Base-by-base conservation (phyloP, 2,329 filamentous ascomycete genomes). In the Ceratocystis colombiana region DNA sequence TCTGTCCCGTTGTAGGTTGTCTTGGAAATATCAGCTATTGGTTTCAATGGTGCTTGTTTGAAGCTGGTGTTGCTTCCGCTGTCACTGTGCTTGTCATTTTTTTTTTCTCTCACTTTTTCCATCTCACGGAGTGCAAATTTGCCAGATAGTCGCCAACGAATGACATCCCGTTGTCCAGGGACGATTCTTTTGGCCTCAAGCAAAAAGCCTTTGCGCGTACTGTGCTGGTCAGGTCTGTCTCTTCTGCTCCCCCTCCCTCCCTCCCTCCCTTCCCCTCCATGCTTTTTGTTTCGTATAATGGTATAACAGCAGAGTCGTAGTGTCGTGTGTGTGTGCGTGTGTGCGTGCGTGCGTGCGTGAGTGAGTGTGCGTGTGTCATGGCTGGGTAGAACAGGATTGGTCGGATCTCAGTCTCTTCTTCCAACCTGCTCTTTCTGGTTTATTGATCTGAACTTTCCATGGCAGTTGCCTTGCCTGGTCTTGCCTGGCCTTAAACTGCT, bases 361-460 rank as follows among this genome's bases (percentile, higher is more conserved):
- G 20, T 37, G 33, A 12, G 33, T 12, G 33, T 37, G 33, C 10
- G 33, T 37, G 33, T 37, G 33, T 12, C 33, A 37, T 37, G 33
- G 7, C 33, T 10, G 7, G 2, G 45, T 20, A 7, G 45, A 48
- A 20, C 45, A 20, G n/a, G 5, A 48, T 48, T 20, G 45, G 15
- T 17, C 7, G 15, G 45, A 48, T 48, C 45, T 48, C 45, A 3
- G 33, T 37, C 8, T 37, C 33, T 37, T 48, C n/a, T 20, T 48
- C 20, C n/a, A 48, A 48, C 15, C 45, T 17, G 45, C 45, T 7
- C 4, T 20, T 48, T 48, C 45, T 8, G 45, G 45, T 48, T n/a
- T 48, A 48, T 48, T 48, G 45, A 48, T 48, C 45, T 20, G 45
- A 48, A 48, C 45, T 48, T 37, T 48, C 15, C 45, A 48, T 48